phyloP scores from a whole-genome alignment of 768 basidiomycete genomes.

The Paxillus involutus region DNA sequence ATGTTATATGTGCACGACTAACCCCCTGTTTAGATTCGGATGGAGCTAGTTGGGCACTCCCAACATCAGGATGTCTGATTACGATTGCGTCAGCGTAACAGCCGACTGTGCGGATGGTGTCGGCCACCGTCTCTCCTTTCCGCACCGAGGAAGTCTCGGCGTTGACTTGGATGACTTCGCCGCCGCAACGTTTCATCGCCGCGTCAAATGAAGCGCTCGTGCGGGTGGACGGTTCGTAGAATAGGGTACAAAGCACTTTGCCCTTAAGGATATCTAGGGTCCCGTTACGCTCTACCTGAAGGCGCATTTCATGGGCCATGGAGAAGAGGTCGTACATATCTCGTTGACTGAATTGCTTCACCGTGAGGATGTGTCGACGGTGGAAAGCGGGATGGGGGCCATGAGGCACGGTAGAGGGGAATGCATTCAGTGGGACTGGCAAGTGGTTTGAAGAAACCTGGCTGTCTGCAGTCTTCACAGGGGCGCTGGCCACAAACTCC shows the following conservation, averaged over 20 bases:
- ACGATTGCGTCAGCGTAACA: constrained; percentile 97
- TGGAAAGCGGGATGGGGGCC: constrained; percentile 83
- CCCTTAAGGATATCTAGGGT: constrained; percentile 87
- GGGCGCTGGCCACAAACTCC: constrained; percentile 30
- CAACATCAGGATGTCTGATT: constrained; percentile 90
- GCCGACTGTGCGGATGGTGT: constrained; percentile 91
- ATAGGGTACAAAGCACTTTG: constrained; percentile 85
- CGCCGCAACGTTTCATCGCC: constrained; percentile 98
- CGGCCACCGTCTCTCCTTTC: constrained; percentile 92
- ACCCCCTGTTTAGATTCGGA: constrained; percentile 53
- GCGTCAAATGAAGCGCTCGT: constrained; percentile 97
- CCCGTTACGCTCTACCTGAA: constrained; percentile 91
- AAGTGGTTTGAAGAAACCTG: constrained; percentile 14
- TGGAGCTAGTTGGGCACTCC: constrained; percentile 92
- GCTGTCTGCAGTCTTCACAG: constrained; percentile 30
- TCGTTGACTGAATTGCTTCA: constrained; percentile 88
- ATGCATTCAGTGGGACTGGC: constrained; percentile 8
- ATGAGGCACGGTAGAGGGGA: constrained; percentile 21
- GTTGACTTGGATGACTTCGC: constrained; percentile 86
- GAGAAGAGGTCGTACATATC: constrained; percentile 94
- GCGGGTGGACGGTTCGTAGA: constrained; percentile 96
- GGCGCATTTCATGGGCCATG: constrained; percentile 93
- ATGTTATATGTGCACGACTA: not conserved
- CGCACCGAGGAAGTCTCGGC: constrained; percentile 82
- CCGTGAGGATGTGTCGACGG: constrained; percentile 88